phyloP scores from a whole-genome alignment of 306 rosid genomes.

The Cicer chorassanicum region DNA sequence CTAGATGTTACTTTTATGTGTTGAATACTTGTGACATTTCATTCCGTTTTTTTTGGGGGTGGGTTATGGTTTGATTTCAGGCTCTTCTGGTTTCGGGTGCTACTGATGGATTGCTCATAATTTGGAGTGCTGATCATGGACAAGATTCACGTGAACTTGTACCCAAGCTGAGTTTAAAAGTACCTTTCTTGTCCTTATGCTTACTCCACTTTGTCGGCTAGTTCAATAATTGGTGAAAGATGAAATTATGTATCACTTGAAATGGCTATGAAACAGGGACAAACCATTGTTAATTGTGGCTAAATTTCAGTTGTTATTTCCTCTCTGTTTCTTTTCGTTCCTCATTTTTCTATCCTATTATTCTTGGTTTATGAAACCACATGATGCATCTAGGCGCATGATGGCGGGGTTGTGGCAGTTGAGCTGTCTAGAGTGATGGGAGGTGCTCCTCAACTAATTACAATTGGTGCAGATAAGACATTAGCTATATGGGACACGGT shows the following conservation, averaged over 20 bases:
- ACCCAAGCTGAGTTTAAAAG: conserved; percentile 95
- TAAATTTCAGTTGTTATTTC: conserved; percentile 34
- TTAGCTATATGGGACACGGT: conserved; percentile 98
- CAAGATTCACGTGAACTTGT: conserved; percentile 98
- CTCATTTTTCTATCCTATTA: conserved; percentile 26
- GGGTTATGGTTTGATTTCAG: conserved; percentile 56
- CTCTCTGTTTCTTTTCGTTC: conserved; percentile 14
- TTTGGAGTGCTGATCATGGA: conserved; percentile 97
- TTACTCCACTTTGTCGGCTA: conserved; percentile 8
- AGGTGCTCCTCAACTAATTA: conserved; percentile 95
- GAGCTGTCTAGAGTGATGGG: conserved; percentile 97
- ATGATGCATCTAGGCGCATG: conserved; percentile 77
- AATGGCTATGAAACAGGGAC: conserved; percentile 33
- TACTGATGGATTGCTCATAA: conserved; percentile 91
- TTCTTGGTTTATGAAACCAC: conserved; percentile 41
- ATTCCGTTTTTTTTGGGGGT: conserved; percentile 14
- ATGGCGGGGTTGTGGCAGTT: conserved; percentile 97
- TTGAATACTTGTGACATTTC: conserved; percentile 22
- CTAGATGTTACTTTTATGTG: conserved; percentile 26
- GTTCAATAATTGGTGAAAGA: conserved; percentile 38
- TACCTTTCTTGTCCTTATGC: conserved; percentile 43
- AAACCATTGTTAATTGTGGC: conserved; percentile 37
- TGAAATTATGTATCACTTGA: conserved; percentile 35
- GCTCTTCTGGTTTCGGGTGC: conserved; percentile 96
- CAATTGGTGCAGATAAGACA: conserved; percentile 97